These are phyloP conservation scores for Phytophthora lateralis DNA, from an alignment of 352 stramenopile species.

Conservation along the genomic window DNA sequence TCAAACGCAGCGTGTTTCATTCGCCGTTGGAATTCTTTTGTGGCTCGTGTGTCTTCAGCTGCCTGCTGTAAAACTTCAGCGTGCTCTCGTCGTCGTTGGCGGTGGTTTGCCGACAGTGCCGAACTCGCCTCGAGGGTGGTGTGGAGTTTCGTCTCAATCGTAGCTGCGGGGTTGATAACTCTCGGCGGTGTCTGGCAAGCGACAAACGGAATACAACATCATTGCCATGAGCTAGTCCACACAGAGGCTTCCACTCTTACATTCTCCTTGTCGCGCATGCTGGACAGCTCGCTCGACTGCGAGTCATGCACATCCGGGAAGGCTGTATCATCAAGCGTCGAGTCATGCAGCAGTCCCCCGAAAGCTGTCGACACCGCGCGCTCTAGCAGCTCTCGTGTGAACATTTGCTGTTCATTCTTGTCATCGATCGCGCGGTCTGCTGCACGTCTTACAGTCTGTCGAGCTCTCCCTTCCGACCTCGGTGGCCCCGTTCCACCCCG, in stretches of 20 bases:
- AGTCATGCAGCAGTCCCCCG: slow-evolving; percentile 29
- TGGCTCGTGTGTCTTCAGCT: background rate
- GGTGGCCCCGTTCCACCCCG: background rate
- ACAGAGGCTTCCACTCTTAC: slow-evolving; percentile 3
- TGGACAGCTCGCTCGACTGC: slow-evolving; percentile 27
- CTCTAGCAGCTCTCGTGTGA: slow-evolving; percentile 60
- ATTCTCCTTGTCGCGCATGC: slow-evolving; percentile 32
- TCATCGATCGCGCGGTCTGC: background rate
- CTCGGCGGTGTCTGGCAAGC: slow-evolving; percentile 4
- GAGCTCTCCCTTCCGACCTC: slow-evolving; percentile 6
- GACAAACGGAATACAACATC: background rate
- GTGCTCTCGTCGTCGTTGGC: slow-evolving; percentile 25
- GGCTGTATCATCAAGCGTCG: slow-evolving; percentile 21
- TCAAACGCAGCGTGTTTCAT: slow-evolving; percentile 47
- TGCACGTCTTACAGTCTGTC: background rate
- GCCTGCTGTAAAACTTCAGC: slow-evolving; percentile 23
- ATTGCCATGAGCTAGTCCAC: background rate
- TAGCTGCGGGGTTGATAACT: slow-evolving; percentile 8
- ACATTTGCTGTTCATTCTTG: slow-evolving; percentile 24
- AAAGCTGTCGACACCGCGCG: slow-evolving; percentile 62
- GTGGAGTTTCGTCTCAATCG: slow-evolving; percentile 21
- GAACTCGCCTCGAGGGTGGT: slow-evolving; percentile 15
- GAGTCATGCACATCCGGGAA: slow-evolving; percentile 28
- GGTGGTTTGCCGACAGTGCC: slow-evolving; percentile 23
- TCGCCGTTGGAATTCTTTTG: slow-evolving; percentile 41